Percentiles rank a stretch among this genome's conserved stretches.
Conservation (phyloP, 352 stramenopile genomes). For the Globisporangium megalacanthum region DNA sequence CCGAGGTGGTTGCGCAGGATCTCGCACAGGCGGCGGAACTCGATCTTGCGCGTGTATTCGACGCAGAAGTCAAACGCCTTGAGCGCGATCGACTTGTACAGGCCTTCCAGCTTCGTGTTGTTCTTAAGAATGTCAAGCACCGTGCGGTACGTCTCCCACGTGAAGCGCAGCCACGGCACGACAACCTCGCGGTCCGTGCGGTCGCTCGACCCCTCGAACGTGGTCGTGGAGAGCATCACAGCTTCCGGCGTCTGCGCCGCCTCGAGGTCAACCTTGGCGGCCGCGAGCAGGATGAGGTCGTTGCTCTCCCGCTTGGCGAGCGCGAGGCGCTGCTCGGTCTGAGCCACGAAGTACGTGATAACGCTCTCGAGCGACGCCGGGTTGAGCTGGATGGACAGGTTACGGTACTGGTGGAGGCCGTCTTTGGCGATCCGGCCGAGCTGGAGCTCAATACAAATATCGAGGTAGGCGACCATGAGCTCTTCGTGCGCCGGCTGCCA, state of each 20-base stretch:
- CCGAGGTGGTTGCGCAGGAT: constrained; percentile 96
- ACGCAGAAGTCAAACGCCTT: constrained; percentile 83
- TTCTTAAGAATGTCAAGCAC: constrained; percentile 97
- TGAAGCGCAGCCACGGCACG: constrained; percentile 92
- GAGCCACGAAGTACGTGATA: constrained; percentile 89
- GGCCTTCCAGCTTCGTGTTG: constrained; percentile 90
- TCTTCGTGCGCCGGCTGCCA: constrained; percentile 97
- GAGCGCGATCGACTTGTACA: constrained; percentile 76
- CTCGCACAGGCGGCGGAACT: constrained; percentile 96
- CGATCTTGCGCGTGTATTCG: constrained; percentile 89
- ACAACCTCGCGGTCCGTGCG: constrained; percentile 94
- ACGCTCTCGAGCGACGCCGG: constrained; percentile 94
- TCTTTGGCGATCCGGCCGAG: constrained; percentile 95
- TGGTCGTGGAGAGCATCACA: constrained; percentile 96
- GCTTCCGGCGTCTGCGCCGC: constrained; percentile 92
- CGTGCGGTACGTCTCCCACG: constrained; percentile 98
- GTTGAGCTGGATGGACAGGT: constrained; percentile 92
- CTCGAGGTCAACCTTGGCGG: constrained; percentile 87
- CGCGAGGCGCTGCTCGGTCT: constrained; percentile 86
- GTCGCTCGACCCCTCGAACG: constrained; percentile 92
- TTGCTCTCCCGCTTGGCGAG: constrained; percentile 84
- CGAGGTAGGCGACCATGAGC: constrained; percentile 96
- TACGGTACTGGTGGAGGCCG: constrained; percentile 97
- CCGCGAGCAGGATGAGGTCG: constrained; percentile 73
- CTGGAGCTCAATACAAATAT: constrained; percentile 96